A percentile compares a stretch with the other conserved stretches of the same genome.
These are phyloP conservation scores for Amanita exitialis DNA, from an alignment of 768 basidiomycete species.

Conservation along the genomic window DNA sequence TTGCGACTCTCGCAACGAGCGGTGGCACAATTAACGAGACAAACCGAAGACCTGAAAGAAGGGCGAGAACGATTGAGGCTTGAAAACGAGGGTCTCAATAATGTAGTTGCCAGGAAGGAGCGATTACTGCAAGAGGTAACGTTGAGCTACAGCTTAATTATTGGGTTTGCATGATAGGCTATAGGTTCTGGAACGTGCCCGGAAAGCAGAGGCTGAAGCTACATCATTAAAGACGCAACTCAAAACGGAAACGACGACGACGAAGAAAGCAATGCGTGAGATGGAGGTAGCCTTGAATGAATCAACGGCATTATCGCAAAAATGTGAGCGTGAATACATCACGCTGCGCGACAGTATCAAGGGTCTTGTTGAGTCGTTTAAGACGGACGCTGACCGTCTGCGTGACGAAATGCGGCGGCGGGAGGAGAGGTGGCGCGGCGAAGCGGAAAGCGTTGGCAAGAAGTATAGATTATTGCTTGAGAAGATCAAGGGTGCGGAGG, in stretches of 20 bases:
- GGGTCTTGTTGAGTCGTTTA: conserved; percentile 62
- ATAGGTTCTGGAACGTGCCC: conserved; percentile 73
- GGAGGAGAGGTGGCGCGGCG: conserved; percentile 58
- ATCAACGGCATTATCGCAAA: conserved; percentile 68
- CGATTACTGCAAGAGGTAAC: conserved; percentile 75
- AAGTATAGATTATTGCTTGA: conserved; percentile 61
- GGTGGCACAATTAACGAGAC: conserved; percentile 76
- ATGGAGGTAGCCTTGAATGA: conserved; percentile 70
- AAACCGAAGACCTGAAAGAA: conserved; percentile 85
- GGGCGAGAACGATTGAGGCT: conserved; percentile 70
- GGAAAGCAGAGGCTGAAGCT: conserved; percentile 78
- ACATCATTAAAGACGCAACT: conserved; percentile 57
- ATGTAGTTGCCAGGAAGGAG: conserved; percentile 83
- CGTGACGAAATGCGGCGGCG: conserved; percentile 65
- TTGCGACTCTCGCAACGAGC: conserved; percentile 72
- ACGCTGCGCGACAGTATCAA: conserved; percentile 72
- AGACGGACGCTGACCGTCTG: conserved; percentile 60
- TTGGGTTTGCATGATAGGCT: conserved; percentile 1
- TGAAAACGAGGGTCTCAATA: conserved; percentile 84
- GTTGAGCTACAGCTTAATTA: background rate
- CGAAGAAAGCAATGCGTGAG: conserved; percentile 70
- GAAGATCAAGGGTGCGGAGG: conserved; percentile 47
- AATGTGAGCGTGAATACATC: conserved; percentile 76
- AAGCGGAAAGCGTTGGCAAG: conserved; percentile 57
- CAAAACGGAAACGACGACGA: conserved; percentile 59